These are phyloP conservation scores for Parascedosporium putredinis DNA, from an alignment of 2,329 filamentous ascomycete species.

Conservation along the genomic window DNA sequence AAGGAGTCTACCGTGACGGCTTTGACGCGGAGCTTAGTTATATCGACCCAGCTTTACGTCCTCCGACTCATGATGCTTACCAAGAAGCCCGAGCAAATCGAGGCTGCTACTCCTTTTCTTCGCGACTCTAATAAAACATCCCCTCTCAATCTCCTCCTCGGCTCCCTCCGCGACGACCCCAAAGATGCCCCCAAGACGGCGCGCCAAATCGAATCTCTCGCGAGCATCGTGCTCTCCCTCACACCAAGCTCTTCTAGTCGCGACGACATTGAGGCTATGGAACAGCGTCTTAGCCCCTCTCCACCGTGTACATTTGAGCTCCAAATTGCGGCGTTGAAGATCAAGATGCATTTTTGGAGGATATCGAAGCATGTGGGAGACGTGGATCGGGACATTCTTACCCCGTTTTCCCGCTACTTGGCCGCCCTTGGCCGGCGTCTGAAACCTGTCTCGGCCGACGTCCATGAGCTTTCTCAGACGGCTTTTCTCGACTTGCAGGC, in stretches of 20 bases:
- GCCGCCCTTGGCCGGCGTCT: conserved; percentile 48
- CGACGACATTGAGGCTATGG: conserved; percentile 46
- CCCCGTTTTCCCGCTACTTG: conserved; percentile 54
- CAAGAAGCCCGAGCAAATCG: conserved; percentile 49
- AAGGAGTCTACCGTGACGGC: conserved; percentile 30
- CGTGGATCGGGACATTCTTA: conserved; percentile 52
- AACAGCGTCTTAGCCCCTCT: conserved; percentile 42
- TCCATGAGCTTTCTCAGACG: conserved; percentile 24
- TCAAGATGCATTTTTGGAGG: conserved; percentile 56
- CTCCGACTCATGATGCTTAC: conserved; percentile 52
- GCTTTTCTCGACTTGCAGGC: conserved; percentile 22
- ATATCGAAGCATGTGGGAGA: conserved; percentile 50
- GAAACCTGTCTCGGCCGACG: conserved; percentile 23
- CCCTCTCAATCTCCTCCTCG: conserved; percentile 45
- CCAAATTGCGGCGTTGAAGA: conserved; percentile 52
- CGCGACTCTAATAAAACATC: conserved; percentile 42
- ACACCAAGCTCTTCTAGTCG: conserved; percentile 56
- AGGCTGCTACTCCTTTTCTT: conserved; percentile 46
- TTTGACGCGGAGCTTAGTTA: conserved; percentile 41
- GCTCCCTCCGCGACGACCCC: conserved; percentile 29
- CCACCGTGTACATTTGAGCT: conserved; percentile 51
- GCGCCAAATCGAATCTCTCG: conserved; percentile 56
- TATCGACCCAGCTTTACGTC: conserved; percentile 53
- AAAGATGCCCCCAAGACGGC: conserved; percentile 46
- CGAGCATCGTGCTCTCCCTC: conserved; percentile 54